A percentile compares a stretch with the other conserved stretches of the same genome.
Conservation (phyloP, 139 green algal genomes). For the Parachlorella kessleri region DNA sequence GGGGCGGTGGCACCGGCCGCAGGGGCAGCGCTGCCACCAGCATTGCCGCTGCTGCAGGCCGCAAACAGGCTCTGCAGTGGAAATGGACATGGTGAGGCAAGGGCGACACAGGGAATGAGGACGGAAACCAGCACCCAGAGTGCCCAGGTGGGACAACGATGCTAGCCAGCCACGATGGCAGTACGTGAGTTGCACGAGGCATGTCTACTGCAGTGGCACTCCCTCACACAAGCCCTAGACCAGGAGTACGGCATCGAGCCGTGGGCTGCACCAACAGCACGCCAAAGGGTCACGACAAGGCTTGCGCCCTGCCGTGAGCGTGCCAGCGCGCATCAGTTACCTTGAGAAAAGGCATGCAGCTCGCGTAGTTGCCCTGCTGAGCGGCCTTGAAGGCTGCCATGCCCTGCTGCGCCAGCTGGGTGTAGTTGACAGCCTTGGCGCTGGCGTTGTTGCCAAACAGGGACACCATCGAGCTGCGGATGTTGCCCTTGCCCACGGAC, state of each 20-base stretch:
- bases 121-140: too few relatives aligned
- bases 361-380: slow-evolving; percentile 3
- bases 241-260: too few relatives aligned
- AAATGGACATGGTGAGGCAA: not conserved
- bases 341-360: slow-evolving; percentile 4
- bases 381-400: not conserved
- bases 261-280: too few relatives aligned
- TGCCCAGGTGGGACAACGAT: not conserved
- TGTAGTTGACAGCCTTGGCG: slow-evolving; percentile 31
- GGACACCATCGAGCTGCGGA: slow-evolving; percentile 19
- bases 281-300: too few relatives aligned
- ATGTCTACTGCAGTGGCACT: not conserved
- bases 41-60: not conserved
- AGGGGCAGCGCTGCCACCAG: too few relatives aligned
- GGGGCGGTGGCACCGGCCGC: too few relatives aligned
- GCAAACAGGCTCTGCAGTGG: not conserved
- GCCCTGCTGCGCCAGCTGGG: not conserved
- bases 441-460: slow-evolving; percentile 34
- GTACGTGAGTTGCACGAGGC: not conserved
- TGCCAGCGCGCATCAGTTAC: too few relatives aligned
- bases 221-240: too few relatives aligned
- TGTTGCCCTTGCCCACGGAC: slow-evolving; percentile 19
- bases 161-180: not conserved
- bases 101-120: too few relatives aligned
- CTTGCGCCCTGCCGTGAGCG: too few relatives aligned